A percentile compares a stretch with the other conserved stretches of the same genome.
These are phyloP conservation scores for Cruciata laevipes DNA, from an alignment of 257 asterid species.

Conservation along the genomic window DNA sequence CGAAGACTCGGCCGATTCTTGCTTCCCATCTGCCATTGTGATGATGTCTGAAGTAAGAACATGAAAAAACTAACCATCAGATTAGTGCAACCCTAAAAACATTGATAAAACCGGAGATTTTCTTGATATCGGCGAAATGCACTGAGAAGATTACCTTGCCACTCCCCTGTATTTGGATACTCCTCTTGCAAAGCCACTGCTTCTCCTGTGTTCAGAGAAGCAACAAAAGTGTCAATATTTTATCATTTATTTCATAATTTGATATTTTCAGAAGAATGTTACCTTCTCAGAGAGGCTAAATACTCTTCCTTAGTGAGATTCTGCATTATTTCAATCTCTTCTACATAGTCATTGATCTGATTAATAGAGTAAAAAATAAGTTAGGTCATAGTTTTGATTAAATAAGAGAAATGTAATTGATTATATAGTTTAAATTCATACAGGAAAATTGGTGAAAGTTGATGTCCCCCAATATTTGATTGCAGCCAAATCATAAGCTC, in stretches of 20 bases:
- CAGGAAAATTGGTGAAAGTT: constrained; percentile 70
- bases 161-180: constrained; percentile 77
- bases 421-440: constrained; percentile 15
- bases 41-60: constrained; percentile 42
- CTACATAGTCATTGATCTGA: constrained; percentile 51
- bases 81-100: not conserved
- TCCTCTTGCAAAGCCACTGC: constrained; percentile 82
- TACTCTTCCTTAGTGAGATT: constrained; percentile 57
- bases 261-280: not conserved
- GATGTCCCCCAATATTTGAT: constrained; percentile 78
- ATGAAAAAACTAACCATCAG: not conserved
- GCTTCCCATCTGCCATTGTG: constrained; percentile 86
- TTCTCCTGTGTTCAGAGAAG: constrained; percentile 38
- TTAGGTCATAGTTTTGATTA: not conserved
- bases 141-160: constrained; percentile 60
- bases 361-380: not conserved
- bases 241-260: not conserved
- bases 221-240: not conserved
- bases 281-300: constrained; percentile 76
- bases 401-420: not conserved
- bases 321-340: constrained; percentile 61
- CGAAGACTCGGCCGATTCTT: constrained; percentile 63
- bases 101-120: not conserved
- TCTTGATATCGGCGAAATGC: not conserved
- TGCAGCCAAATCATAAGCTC: constrained; percentile 88